phyloP scores from a whole-genome alignment of 2,329 filamentous ascomycete species.

The Pseudogymnoascus sp. region DNA sequence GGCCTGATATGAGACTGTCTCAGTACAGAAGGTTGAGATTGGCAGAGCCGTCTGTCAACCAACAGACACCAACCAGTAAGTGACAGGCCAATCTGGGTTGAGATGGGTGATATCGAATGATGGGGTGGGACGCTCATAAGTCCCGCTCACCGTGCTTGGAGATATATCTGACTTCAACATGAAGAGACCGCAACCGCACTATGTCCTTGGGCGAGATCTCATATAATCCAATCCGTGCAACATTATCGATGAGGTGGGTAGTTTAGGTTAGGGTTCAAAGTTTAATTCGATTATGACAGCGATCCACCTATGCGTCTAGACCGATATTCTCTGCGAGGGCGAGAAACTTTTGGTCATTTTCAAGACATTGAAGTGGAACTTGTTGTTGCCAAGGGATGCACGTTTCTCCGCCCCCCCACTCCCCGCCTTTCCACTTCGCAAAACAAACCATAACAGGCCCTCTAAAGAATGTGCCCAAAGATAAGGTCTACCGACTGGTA shows the following conservation, averaged over 20 bases:
- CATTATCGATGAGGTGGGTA: not conserved
- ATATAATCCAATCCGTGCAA: not conserved
- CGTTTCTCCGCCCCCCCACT: not conserved
- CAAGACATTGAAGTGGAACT: not conserved
- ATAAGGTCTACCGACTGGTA: no score
- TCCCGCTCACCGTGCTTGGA: not conserved
- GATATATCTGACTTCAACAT: not conserved
- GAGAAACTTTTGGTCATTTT: constrained; percentile 1
- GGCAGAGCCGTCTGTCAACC: not conserved
- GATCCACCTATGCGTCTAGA: not conserved
- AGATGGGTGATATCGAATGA: not conserved
- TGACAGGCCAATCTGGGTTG: not conserved
- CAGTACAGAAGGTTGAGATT: not conserved
- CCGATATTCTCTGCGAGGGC: not conserved
- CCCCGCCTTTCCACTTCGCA: not conserved
- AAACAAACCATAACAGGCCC: not conserved
- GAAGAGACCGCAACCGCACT: not conserved
- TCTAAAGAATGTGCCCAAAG: no score
- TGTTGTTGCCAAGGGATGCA: not conserved
- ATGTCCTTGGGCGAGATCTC: not conserved
- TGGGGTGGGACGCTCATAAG: not conserved
- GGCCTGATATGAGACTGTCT: not conserved
- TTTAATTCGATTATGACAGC: not conserved
- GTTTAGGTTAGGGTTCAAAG: not conserved
- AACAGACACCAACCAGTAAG: not conserved